These are phyloP conservation scores for Yamadazyma diospyri DNA, from an alignment of 1,139 yeast genomes.

Conservation along the genomic window DNA sequence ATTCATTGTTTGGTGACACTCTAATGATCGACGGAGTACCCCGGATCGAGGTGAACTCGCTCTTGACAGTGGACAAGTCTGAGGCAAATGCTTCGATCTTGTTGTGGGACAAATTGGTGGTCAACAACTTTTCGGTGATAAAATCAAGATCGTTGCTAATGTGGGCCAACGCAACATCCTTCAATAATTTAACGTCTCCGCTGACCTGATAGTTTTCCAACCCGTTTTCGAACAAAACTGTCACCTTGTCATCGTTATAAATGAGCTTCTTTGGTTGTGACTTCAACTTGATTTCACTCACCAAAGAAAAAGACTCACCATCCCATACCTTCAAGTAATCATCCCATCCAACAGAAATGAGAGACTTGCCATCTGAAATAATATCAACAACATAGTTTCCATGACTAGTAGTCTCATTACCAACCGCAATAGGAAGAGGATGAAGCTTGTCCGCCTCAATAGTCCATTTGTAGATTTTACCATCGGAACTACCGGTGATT, in stretches of 20 bases:
- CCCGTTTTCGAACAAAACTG: slow-evolving; percentile 49
- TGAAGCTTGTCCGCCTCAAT: slow-evolving; percentile 29
- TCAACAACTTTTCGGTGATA: slow-evolving; percentile 36
- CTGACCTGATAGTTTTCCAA: slow-evolving; percentile 27
- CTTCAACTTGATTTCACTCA: slow-evolving; percentile 30
- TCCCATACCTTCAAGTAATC: slow-evolving; percentile 59
- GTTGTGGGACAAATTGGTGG: slow-evolving; percentile 47
- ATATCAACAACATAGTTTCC: slow-evolving; percentile 56
- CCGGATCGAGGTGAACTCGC: slow-evolving; percentile 31
- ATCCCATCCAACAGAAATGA: slow-evolving; percentile 82
- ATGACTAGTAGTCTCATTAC: slow-evolving; percentile 40
- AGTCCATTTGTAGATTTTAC: slow-evolving; percentile 63
- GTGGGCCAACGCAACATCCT: slow-evolving; percentile 26
- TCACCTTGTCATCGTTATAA: slow-evolving; percentile 23
- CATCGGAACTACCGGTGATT: slow-evolving; percentile 82
- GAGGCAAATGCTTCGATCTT: slow-evolving; percentile 27
- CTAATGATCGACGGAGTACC: slow-evolving; percentile 61
- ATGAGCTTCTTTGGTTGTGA: slow-evolving; percentile 65
- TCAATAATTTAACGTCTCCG: slow-evolving; percentile 3
- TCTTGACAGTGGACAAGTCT: slow-evolving; percentile 11
- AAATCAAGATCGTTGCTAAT: slow-evolving; percentile 35
- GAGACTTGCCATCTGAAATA: slow-evolving; percentile 19
- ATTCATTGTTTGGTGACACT: slow-evolving; percentile 67
- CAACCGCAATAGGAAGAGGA: slow-evolving; percentile 23
- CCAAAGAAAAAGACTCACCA: slow-evolving; percentile 21